Base-by-base conservation (phyloP, 2,329 filamentous ascomycete species). In the Fusarium pseudograminearum region DNA sequence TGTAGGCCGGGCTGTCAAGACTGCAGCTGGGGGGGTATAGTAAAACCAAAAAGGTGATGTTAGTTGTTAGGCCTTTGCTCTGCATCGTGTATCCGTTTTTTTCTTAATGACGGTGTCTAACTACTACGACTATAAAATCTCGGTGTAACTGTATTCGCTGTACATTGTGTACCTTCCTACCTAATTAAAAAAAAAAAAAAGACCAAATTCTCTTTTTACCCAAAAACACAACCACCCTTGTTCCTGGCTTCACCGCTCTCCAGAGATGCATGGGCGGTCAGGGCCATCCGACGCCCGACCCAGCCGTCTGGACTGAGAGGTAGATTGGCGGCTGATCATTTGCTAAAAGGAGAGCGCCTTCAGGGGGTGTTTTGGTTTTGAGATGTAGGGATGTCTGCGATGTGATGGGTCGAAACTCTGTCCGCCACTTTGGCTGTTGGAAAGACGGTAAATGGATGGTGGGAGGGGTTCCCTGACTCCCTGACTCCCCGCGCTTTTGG, bases 261-360 rank as follows among this genome's bases (percentile, higher is more conserved):
- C 10, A 40, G 20, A 20, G 36, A n/a, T 40, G 36, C 36, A 40
- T 40, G 36, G 65, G 67, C 67, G 67, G 67, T 71, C 67, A 69
- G 64, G 64, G 64, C 50, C 36, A 63, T 46, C 46, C 48, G 58
- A 53, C 67, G 56, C 54, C 67, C 62, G 67, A 70, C 67, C 67
- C 67, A 71, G 45, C 67, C 61, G 63, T 57, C 67, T 70, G 67
- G 67, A 71, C 58, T 47, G 44, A 52, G 54, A 65, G 34, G 62
- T 48, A 71, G 67, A 70, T 70, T 70, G 67, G 67, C 67, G 67
- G 67, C 47, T 70, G 67, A 70, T 70, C 67, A 70, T 70, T 70
- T 71, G 67, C 67, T 70, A 70, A 38, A 54, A 57, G 34, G 47
- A 54, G 60, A n/a, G 15, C 20, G 11, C 22, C 12, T 45, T 28